phyloP scores from a whole-genome alignment of 192 early-diverging fungal genomes.

The Martensiomyces pterosporus region DNA sequence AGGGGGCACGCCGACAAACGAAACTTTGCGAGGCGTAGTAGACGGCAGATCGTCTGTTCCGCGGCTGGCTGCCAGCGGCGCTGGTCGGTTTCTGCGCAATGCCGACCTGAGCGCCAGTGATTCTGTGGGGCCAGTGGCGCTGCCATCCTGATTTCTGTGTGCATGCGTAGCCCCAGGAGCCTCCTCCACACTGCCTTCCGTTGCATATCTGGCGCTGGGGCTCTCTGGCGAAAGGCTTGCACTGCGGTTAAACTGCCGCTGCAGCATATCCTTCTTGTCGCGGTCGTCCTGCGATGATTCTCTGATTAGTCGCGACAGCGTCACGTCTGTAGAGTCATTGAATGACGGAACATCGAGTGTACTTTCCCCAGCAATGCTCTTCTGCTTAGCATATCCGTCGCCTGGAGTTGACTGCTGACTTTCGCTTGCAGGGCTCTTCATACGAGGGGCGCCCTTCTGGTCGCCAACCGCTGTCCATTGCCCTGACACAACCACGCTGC shows the following conservation, averaged over 20 bases:
- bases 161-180: no score
- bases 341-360: constrained; percentile 26
- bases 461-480: constrained; percentile 34
- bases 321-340: constrained; percentile 12
- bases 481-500: constrained; percentile 26
- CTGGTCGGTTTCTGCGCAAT: constrained; percentile 15
- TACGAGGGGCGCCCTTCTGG: constrained; percentile 1
- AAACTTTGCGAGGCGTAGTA: constrained; percentile 12
- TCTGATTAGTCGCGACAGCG: constrained; percentile 18
- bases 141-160: constrained; percentile 13
- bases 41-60: not conserved
- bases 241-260: constrained; percentile 7
- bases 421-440: not conserved
- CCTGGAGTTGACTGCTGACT: not conserved
- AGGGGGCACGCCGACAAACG: constrained; percentile 9
- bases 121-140: constrained; percentile 6
- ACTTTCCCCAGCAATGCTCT: constrained; percentile 9
- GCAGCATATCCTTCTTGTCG: not conserved
- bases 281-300: constrained; percentile 15
- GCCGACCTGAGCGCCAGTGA: constrained; percentile 22
- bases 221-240: no score
- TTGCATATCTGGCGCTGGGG: no score
- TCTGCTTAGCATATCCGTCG: not conserved
- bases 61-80: not conserved
- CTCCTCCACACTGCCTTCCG: no score